Conservation (phyloP, 148 eudicot genomes). For the Selenicereus undatus region DNA sequence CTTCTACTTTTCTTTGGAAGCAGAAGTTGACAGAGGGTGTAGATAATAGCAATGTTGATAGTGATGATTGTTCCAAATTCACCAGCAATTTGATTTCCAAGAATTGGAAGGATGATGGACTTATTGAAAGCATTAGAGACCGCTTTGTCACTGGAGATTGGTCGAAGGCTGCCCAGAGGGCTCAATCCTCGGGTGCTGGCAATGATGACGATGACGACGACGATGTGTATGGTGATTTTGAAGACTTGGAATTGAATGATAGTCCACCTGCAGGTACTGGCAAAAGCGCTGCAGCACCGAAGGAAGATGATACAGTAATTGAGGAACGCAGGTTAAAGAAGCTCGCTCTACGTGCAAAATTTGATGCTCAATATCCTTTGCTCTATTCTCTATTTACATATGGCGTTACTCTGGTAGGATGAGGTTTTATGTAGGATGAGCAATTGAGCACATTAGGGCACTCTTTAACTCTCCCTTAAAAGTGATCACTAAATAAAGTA, state of each 20-base stretch:
- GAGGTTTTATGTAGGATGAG: no score
- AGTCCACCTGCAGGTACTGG: slow-evolving; percentile 25
- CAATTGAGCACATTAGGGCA: no score
- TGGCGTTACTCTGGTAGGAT: no score
- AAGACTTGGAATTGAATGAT: slow-evolving; percentile 74
- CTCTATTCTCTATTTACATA: no score
- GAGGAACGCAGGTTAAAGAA: slow-evolving; percentile 73
- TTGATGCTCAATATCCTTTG: slow-evolving; percentile 91
- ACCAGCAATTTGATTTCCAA: slow-evolving; percentile 20
- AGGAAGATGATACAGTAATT: slow-evolving; percentile 32
- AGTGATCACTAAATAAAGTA: no score
- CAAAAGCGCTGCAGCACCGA: slow-evolving; percentile 17
- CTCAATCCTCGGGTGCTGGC: slow-evolving; percentile 36
- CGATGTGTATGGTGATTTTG: slow-evolving; percentile 71
- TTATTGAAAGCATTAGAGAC: slow-evolving; percentile 56
- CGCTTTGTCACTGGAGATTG: slow-evolving; percentile 93
- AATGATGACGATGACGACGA: slow-evolving; percentile 39
- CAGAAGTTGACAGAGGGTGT: slow-evolving; percentile 30
- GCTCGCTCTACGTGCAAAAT: slow-evolving; percentile 89
- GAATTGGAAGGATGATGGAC: slow-evolving; percentile 55
- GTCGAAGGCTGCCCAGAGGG: slow-evolving; percentile 74
- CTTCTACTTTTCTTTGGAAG: neutral
- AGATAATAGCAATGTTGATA: slow-evolving; percentile 37
- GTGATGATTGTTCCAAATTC: slow-evolving; percentile 77
- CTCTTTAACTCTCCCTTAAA: no score